phyloP scores from a whole-genome alignment of 1,139 yeast genomes.

The Yamadazyma taylorii region DNA sequence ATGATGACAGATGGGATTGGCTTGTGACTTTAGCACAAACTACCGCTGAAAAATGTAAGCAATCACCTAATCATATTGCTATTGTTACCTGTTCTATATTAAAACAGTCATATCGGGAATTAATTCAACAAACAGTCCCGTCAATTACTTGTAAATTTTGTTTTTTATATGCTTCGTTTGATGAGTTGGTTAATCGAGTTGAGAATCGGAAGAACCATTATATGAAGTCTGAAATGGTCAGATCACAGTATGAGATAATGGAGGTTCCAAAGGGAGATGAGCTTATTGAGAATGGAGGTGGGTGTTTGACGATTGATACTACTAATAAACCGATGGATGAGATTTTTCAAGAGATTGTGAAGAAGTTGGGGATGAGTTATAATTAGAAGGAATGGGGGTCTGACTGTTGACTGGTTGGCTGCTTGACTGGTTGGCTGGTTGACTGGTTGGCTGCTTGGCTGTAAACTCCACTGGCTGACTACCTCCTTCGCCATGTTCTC shows the following conservation, averaged over 20 bases:
- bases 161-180: constrained; percentile 64
- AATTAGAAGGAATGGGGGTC: too few species aligned
- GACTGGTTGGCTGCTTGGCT: too few species aligned
- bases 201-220: constrained; percentile 66
- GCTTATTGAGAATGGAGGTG: constrained; percentile 39
- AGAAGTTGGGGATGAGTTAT: constrained; percentile 4
- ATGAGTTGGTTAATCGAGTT: constrained; percentile 62
- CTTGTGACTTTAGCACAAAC: constrained; percentile 48
- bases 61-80: constrained; percentile 26
- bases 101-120: constrained; percentile 69
- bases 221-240: constrained; percentile 84
- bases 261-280: constrained; percentile 60
- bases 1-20: constrained; percentile 95
- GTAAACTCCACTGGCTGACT: too few species aligned
- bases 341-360: constrained; percentile 22
- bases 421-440: too few species aligned
- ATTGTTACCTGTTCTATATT: constrained; percentile 85
- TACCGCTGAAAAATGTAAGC: constrained; percentile 37
- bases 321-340: constrained; percentile 39
- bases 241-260: constrained; percentile 72
- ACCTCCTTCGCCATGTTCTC: too few species aligned
- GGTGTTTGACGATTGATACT: constrained; percentile 37
- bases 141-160: constrained; percentile 52
- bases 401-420: too few species aligned
- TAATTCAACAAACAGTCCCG: constrained; percentile 35